Conservation (phyloP, 495 filamentous ascomycete species). For the Aspergillus cavernicola region DNA sequence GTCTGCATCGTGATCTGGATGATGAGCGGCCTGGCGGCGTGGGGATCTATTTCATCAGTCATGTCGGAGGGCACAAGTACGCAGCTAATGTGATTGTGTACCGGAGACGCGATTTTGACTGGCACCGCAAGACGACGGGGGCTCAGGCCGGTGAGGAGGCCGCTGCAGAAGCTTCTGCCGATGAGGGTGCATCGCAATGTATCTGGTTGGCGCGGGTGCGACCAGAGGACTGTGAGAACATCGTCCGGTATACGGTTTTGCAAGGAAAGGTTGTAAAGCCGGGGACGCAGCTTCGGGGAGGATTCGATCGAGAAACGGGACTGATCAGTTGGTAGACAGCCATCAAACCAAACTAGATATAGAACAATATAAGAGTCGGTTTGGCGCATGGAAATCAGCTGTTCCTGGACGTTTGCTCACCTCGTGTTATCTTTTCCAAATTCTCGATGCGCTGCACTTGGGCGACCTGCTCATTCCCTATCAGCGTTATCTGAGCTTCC, state of each 20-base stretch:
- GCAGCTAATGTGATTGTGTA: constrained; percentile 88
- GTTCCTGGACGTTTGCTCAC: neutral
- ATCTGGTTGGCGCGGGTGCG: constrained; percentile 89
- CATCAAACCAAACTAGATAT: constrained; percentile 1
- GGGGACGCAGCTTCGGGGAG: constrained; percentile 74
- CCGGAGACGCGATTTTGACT: constrained; percentile 57
- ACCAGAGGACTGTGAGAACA: constrained; percentile 92
- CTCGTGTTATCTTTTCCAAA: neutral
- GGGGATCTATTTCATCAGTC: constrained; percentile 91
- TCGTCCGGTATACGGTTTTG: constrained; percentile 83
- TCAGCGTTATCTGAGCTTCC: neutral
- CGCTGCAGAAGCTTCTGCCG: neutral
- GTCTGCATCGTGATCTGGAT: constrained; percentile 79
- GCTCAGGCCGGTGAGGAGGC: constrained; percentile 32
- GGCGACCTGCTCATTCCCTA: neutral
- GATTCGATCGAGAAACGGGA: constrained; percentile 79
- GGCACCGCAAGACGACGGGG: constrained; percentile 37
- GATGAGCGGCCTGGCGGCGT: constrained; percentile 87
- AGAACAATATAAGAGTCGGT: neutral
- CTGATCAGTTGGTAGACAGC: constrained; percentile 76
- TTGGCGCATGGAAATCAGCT: neutral
- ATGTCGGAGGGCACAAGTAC: constrained; percentile 52
- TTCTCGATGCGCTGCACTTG: neutral
- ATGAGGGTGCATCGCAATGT: constrained; percentile 71
- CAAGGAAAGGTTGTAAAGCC: constrained; percentile 94